Base-by-base conservation (phyloP, 2,329 filamentous ascomycete species). In the Xylaria sp. region DNA sequence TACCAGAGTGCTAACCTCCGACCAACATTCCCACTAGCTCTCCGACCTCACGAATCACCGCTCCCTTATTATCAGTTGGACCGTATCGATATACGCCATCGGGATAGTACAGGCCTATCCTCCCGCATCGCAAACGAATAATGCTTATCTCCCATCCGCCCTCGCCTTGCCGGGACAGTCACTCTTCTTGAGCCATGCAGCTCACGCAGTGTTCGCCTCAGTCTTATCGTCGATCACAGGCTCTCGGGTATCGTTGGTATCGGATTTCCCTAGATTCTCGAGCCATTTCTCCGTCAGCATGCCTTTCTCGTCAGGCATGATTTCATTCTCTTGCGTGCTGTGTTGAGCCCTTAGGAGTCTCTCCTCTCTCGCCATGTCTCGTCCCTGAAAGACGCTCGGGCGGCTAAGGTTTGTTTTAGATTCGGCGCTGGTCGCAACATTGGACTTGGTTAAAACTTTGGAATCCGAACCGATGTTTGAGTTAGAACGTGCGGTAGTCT, bases 251-350 rank as follows among this genome's bases (percentile, higher is more conserved):
- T 56, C 47, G 9, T 63, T 17, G 1, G 5, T 1, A 4, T 45
- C 54, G 6, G 42, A 4, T 3, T 55, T 57, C 8, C 51, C 27
- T 6, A 56, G 32, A 3, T 45, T 54, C 51, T 71, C 69, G 12
- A 75, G 72, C 69, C 64, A 73, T n/a, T 61, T 47, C 32, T 69
- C 71, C 8, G 56, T 71, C 9, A 63, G 59, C 48, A 48, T 64
- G 9, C 27, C 59, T 11, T 39, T 11, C 12, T 42, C 30, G 5
- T n/a, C 4, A 17, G 24, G 11, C 14, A n/a, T 12, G 19, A 3
- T 39, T 27, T 12, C 50, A 30, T 54, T 50, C 34, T 57, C 34
- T 14, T 19, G 32, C 7, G n/a, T 19, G 4, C 14, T 51, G 30
- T 59, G 56, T 57, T 68, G 65, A 9, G 68, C 68, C 51, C 58